A percentile compares a stretch with the other conserved stretches of the same genome.
phyloP scores from a whole-genome alignment of 2,329 filamentous ascomycete genomes.

The Pseudocercospora ulei region DNA sequence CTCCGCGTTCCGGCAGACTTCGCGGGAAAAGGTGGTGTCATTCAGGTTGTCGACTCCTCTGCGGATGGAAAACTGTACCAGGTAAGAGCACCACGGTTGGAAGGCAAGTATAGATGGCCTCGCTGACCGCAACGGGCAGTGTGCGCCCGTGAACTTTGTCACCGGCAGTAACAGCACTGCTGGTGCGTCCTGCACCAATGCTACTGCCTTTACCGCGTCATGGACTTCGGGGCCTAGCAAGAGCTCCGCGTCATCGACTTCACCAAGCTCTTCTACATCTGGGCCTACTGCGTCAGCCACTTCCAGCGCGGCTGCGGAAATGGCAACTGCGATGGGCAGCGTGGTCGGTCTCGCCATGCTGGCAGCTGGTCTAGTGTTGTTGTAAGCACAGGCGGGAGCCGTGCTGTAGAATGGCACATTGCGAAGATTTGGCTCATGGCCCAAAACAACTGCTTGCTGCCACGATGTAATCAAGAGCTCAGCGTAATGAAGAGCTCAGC shows the following conservation, averaged over 20 bases:
- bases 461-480: too few relatives aligned
- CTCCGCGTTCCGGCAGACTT: conserved; percentile 26
- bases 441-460: too few relatives aligned
- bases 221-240: conserved; percentile 18
- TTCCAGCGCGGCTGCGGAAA: conserved; percentile 18
- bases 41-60: conserved; percentile 30
- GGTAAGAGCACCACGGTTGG: conserved; percentile 19
- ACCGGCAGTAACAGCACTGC: conserved; percentile 28
- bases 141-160: conserved; percentile 30
- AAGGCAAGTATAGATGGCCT: too few relatives aligned
- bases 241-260: conserved; percentile 3
- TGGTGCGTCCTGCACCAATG: conserved; percentile 26
- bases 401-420: too few relatives aligned
- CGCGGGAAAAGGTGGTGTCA: conserved; percentile 26
- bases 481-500: too few relatives aligned
- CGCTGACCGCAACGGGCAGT: conserved; percentile 22
- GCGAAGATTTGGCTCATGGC: too few relatives aligned
- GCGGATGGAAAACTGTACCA: conserved; percentile 31
- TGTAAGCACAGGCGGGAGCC: too few relatives aligned
- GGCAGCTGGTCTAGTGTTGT: conserved; percentile 22
- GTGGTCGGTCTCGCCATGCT: conserved; percentile 20
- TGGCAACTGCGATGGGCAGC: conserved; percentile 20
- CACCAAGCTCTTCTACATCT: conserved; percentile 4
- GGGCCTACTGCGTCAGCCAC: conserved; percentile 8
- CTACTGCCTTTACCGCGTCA: conserved; percentile 25